phyloP scores from a whole-genome alignment of 306 rosid species.

The Castanea sativa region DNA sequence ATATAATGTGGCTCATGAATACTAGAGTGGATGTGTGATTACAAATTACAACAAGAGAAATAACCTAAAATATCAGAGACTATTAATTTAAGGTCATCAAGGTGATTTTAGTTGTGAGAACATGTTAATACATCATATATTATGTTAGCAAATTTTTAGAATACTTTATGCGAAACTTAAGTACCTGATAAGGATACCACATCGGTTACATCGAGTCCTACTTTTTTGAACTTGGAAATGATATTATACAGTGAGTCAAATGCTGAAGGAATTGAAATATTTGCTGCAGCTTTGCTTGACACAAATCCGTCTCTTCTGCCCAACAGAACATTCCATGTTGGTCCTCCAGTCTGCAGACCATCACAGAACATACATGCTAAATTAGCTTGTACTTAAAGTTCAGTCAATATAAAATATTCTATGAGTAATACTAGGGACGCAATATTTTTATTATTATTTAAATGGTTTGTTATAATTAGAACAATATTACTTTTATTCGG shows the following conservation, averaged over 20 bases:
- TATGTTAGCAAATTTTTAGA: neutral
- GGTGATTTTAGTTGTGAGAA: too few species aligned
- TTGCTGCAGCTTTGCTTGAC: constrained; percentile 39
- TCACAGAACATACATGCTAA: neutral
- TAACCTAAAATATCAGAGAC: too few species aligned
- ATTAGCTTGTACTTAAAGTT: too few species aligned
- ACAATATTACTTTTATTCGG: too few species aligned
- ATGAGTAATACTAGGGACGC: too few species aligned
- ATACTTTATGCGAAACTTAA: neutral
- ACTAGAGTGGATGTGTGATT: too few species aligned
- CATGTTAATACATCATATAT: neutral
- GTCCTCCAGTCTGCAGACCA: constrained; percentile 71
- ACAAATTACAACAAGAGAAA: too few species aligned
- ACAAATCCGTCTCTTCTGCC: constrained; percentile 79
- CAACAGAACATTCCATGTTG: constrained; percentile 57
- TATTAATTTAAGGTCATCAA: too few species aligned
- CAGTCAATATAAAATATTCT: too few species aligned
- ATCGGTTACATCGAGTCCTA: constrained; percentile 54
- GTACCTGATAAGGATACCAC: constrained; percentile 72
- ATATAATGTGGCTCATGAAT: too few species aligned
- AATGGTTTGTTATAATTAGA: too few species aligned
- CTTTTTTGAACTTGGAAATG: constrained; percentile 38
- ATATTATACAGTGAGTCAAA: constrained; percentile 45
- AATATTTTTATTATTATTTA: too few species aligned
- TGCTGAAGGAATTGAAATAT: constrained; percentile 55